Percentiles rank a stretch among this genome's conserved stretches.
phyloP scores from a whole-genome alignment of 805 yeast species.

The Brettanomyces nanus region DNA sequence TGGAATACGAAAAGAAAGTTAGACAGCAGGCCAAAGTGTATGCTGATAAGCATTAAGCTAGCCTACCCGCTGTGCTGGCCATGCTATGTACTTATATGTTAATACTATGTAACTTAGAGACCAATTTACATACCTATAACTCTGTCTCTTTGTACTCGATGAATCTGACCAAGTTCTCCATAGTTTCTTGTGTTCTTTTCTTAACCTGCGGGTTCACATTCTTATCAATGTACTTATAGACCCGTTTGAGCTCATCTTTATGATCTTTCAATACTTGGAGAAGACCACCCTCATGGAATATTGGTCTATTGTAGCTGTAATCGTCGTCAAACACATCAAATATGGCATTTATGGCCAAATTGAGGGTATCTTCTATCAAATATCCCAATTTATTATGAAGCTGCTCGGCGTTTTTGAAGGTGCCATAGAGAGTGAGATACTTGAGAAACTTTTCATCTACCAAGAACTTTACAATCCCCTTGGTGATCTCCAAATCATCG shows the following conservation, averaged over 20 bases:
- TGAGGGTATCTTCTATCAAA: conserved; percentile 24
- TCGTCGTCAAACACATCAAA: conserved; percentile 80
- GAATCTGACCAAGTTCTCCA: conserved; percentile 62
- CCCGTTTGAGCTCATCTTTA: conserved; percentile 39
- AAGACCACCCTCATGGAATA: conserved; percentile 52
- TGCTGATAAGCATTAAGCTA: conserved; percentile 27
- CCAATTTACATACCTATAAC: too few relatives aligned
- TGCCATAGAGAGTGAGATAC: conserved; percentile 8
- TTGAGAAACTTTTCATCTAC: conserved; percentile 18
- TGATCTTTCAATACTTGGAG: conserved; percentile 33
- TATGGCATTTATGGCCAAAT: conserved; percentile 56
- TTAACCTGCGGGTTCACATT: conserved; percentile 51
- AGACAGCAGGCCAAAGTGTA: conserved; percentile 73
- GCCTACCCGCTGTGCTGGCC: too few relatives aligned
- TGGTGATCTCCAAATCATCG: conserved; percentile 10
- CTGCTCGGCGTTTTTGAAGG: conserved; percentile 9
- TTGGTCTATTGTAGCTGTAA: conserved; percentile 57
- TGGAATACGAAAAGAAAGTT: conserved; percentile 67
- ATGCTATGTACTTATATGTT: too few relatives aligned
- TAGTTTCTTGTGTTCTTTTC: conserved; percentile 56
- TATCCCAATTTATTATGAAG: conserved; percentile 19
- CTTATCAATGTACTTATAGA: conserved; percentile 60
- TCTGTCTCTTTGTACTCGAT: conserved; percentile 63
- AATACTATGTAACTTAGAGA: too few relatives aligned
- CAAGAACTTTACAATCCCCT: conserved; percentile 17